Evolutionary conservation across 2,329 filamentous ascomycete species (phyloP).

Genomic region (Bipolaris victoriae): DNA sequence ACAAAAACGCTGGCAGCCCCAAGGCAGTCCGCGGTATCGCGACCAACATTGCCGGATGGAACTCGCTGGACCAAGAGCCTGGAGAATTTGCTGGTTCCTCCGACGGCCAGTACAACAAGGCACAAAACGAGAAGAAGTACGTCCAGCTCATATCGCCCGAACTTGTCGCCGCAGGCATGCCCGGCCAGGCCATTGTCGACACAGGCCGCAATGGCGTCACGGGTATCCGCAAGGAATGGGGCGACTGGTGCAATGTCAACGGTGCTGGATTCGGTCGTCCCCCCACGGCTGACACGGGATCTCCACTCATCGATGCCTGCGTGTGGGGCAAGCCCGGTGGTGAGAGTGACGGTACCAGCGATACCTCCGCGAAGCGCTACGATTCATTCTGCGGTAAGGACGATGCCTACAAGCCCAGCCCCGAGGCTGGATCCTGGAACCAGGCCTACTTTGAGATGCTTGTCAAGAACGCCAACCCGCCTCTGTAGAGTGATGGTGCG

Average conservation of each 20-base stretch:
- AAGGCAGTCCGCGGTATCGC: slow-evolving; percentile 59
- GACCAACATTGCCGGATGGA: slow-evolving; percentile 67
- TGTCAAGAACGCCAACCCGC: slow-evolving; percentile 48
- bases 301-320: slow-evolving; percentile 66
- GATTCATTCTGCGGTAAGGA: slow-evolving; percentile 63
- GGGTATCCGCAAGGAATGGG: slow-evolving; percentile 60
- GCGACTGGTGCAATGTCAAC: slow-evolving; percentile 72
- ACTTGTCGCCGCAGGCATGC: slow-evolving; percentile 56
- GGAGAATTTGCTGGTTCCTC: slow-evolving; percentile 45
- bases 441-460: slow-evolving; percentile 53
- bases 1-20: slow-evolving; percentile 56
- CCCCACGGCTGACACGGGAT: slow-evolving; percentile 65
- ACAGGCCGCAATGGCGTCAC: slow-evolving; percentile 64
- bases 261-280: slow-evolving; percentile 68
- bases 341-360: slow-evolving; percentile 58
- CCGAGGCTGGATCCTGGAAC: slow-evolving; percentile 74
- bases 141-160: slow-evolving; percentile 59
- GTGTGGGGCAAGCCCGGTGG: slow-evolving; percentile 75
- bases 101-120: slow-evolving; percentile 50
- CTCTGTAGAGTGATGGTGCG: slow-evolving; percentile 30
- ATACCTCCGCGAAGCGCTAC: slow-evolving; percentile 56
- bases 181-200: slow-evolving; percentile 63
- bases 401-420: slow-evolving; percentile 66
- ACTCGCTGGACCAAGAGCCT: slow-evolving; percentile 56
- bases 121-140: slow-evolving; percentile 61